Evolutionary conservation across 441 rosid genomes (phyloP).

Genomic region (Cnidoscolus chayamansa): DNA sequence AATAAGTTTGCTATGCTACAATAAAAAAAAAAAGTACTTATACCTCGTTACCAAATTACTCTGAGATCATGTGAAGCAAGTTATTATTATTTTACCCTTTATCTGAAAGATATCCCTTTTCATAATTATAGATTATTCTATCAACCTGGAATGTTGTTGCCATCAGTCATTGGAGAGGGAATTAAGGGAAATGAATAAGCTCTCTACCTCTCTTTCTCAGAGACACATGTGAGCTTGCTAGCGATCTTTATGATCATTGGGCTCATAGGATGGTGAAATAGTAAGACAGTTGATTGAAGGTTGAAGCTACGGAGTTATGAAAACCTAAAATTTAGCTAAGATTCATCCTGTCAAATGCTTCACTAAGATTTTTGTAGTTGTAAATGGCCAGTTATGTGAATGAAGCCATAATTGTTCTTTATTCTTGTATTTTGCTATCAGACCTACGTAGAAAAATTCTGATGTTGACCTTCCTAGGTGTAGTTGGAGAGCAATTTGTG

Average conservation of each 20-base stretch:
- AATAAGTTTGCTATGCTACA: constrained; percentile 6
- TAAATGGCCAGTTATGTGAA: neutral
- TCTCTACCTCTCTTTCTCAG: too few species aligned
- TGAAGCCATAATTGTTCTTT: neutral
- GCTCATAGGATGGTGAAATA: neutral
- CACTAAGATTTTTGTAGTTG: too few species aligned
- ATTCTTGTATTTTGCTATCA: neutral
- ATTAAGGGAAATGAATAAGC: neutral
- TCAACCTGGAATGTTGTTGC: constrained; percentile 1
- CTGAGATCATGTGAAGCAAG: neutral
- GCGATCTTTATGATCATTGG: neutral
- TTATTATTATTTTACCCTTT: neutral
- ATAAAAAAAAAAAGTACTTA: neutral
- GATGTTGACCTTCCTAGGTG: too few species aligned
- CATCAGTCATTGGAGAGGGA: neutral
- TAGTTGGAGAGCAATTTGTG: too few species aligned
- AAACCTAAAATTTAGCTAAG: neutral
- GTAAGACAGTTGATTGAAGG: neutral
- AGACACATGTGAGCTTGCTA: too few species aligned
- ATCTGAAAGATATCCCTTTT: too few species aligned
- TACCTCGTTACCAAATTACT: neutral
- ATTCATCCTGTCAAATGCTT: neutral
- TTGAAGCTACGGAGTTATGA: neutral
- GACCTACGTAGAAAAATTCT: too few species aligned
- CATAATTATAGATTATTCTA: neutral